Percentiles rank a stretch among this genome's conserved stretches.
Evolutionary conservation across 768 basidiomycete genomes (phyloP).

Genomic region (Infundibulicybe gibba): DNA sequence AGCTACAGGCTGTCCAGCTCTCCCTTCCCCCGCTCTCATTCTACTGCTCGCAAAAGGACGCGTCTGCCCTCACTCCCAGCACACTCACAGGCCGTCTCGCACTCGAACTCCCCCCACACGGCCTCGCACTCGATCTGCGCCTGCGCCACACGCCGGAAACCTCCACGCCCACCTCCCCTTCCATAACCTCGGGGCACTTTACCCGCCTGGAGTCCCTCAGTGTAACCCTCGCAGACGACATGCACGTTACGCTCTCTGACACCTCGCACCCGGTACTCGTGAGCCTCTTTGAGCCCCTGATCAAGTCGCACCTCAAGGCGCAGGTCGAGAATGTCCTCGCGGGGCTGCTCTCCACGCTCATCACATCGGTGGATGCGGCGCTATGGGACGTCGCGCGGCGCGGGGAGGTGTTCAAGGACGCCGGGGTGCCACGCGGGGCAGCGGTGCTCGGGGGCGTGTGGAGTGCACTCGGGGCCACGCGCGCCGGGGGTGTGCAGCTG

Average conservation of each 20-base stretch:
- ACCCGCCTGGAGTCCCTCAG: slow-evolving; percentile 53
- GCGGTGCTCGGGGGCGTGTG: slow-evolving; percentile 58
- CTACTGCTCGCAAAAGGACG: slow-evolving; percentile 56
- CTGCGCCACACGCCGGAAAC: slow-evolving; percentile 59
- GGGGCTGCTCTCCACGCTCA: slow-evolving; percentile 45
- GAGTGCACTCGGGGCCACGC: slow-evolving; percentile 58
- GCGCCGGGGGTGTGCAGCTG: slow-evolving; percentile 37
- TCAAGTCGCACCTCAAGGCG: slow-evolving; percentile 52
- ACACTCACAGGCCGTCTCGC: slow-evolving; percentile 62
- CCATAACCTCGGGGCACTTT: slow-evolving; percentile 45
- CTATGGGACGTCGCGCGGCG: slow-evolving; percentile 58
- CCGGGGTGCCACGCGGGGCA: slow-evolving; percentile 47
- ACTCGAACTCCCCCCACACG: slow-evolving; percentile 60
- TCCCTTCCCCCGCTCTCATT: slow-evolving; percentile 65
- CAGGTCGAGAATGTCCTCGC: slow-evolving; percentile 57
- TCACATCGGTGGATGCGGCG: slow-evolving; percentile 53
- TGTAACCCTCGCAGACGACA: slow-evolving; percentile 54
- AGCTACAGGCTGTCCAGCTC: slow-evolving; percentile 63
- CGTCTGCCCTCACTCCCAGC: slow-evolving; percentile 42
- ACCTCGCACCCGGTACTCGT: slow-evolving; percentile 63
- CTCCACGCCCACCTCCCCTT: slow-evolving; percentile 28
- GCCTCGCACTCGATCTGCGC: slow-evolving; percentile 66
- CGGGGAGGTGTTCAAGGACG: slow-evolving; percentile 61
- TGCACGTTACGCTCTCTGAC: slow-evolving; percentile 50
- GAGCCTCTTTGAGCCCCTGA: slow-evolving; percentile 59